Evolutionary conservation across 139 green algal species (phyloP), one percentile per base, ranked within the genome.

Genomic region (Chloropicon primus): DNA sequence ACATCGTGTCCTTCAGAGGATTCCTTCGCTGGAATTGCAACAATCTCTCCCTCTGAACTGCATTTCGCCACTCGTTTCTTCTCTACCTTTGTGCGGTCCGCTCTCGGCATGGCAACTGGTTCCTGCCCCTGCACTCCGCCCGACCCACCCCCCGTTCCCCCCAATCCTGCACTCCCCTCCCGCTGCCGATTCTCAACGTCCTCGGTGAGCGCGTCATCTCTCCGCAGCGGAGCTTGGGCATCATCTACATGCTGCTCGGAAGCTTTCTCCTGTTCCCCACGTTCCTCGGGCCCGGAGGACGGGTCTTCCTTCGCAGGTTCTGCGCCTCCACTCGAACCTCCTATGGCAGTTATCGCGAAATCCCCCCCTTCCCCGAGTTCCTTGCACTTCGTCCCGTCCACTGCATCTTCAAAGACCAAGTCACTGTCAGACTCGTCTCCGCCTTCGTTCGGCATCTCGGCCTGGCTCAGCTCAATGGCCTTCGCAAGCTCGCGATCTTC

Each of bases 241-340:
- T 23, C 21, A 21, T 72, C 21, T 21, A 72, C 22, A 23, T 21
- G 21, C 21, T 21, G 21, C 53, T 72, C 53, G 53, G 22, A 22
- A 22, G 21, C 53, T 22, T 72, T 22, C 21, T 72, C 53, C 21
- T 22, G 22, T 21, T 22, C 53, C 21, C 53, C 53, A 72, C 53
- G 21, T 21, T 22, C 53, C 53, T 21, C 22, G 22, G 22, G 21
- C 21, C 21, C 53, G 21, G 53, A 75, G 21, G 53, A 2, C 1
- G 26, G 26, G 27, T 80, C 71, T 27, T 74, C 53, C 1, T 94
- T 78, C 80, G 41, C 10, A 62, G 41, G 41, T 5, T 62, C 41
- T 62, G 41, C 41, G 41, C 5, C 41, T 5, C 41, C 41, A 17
- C 41, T 62, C 17, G 10, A 5, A 62, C 41, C 17, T 62, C 10